Conservation (phyloP, 1,284 basidiomycete species). For the Thelephora terrestris region DNA sequence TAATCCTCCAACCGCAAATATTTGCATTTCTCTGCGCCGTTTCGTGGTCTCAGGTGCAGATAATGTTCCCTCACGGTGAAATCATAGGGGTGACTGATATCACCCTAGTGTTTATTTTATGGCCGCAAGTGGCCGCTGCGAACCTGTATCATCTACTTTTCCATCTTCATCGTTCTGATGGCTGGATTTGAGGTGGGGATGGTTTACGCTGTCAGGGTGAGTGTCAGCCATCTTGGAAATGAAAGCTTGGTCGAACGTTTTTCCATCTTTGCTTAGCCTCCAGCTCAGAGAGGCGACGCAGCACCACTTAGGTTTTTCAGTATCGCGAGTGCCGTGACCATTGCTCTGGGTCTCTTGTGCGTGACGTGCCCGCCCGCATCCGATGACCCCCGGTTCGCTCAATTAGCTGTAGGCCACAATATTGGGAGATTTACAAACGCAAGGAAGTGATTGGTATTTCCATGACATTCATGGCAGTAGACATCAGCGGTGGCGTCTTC, state of each 20-base stretch:
- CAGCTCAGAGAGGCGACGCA: constrained; percentile 33
- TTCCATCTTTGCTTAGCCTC: constrained; percentile 21
- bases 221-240: constrained; percentile 12
- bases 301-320: constrained; percentile 54
- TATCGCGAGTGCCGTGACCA: constrained; percentile 48
- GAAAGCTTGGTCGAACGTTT: neutral
- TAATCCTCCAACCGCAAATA: constrained; percentile 68
- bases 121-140: constrained; percentile 27
- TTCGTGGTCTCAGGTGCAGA: constrained; percentile 56
- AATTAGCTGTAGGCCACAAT: constrained; percentile 32
- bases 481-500: constrained; percentile 67
- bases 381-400: neutral
- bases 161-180: constrained; percentile 30
- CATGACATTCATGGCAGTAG: constrained; percentile 59
- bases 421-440: constrained; percentile 60
- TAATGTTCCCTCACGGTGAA: neutral
- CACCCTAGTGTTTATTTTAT: constrained; percentile 52
- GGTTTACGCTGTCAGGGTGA: constrained; percentile 44
- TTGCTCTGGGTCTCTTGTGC: constrained; percentile 52
- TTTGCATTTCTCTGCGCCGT: constrained; percentile 54
- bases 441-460: constrained; percentile 70
- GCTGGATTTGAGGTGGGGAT: constrained; percentile 53
- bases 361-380: constrained; percentile 10
- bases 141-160: constrained; percentile 21
- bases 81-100: neutral